phyloP scores from a whole-genome alignment of 164 flowering plant genomes.

The Macadamia tetraphylla region DNA sequence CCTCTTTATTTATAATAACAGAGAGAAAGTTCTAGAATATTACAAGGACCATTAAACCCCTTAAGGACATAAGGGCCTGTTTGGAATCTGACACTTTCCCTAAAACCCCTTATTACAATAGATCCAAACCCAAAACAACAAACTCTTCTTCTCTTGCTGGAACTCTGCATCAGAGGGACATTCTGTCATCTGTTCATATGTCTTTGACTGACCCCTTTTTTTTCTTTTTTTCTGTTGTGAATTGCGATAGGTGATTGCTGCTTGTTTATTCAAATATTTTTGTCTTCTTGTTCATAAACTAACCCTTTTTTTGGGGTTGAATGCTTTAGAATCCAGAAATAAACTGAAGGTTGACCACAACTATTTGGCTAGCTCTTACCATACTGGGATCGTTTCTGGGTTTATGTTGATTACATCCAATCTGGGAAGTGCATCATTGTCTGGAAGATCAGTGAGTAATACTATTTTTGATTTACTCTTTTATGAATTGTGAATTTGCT shows the following conservation, averaged over 20 bases:
- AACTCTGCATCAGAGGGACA: too few species aligned
- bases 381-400: conserved; percentile 78
- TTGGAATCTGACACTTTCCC: too few species aligned
- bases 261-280: neutral
- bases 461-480: neutral
- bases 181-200: too few species aligned
- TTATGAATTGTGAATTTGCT: neutral
- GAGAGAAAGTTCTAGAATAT: too few species aligned
- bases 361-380: conserved; percentile 87
- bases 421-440: conserved; percentile 38
- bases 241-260: neutral
- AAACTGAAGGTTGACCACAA: conserved; percentile 52
- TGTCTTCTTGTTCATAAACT: neutral
- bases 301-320: neutral
- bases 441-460: conserved; percentile 41
- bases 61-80: too few species aligned
- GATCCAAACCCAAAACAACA: too few species aligned
- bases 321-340: conserved; percentile 31
- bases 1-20: too few species aligned
- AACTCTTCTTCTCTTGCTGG: too few species aligned
- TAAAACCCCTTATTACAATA: too few species aligned
- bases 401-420: conserved; percentile 54
- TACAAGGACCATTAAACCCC: too few species aligned
- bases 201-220: too few species aligned
- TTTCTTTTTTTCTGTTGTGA: too few species aligned